Conservation (phyloP, 225 moss, liverwort and hornwort species). For the Marchantia polymorpha region DNA sequence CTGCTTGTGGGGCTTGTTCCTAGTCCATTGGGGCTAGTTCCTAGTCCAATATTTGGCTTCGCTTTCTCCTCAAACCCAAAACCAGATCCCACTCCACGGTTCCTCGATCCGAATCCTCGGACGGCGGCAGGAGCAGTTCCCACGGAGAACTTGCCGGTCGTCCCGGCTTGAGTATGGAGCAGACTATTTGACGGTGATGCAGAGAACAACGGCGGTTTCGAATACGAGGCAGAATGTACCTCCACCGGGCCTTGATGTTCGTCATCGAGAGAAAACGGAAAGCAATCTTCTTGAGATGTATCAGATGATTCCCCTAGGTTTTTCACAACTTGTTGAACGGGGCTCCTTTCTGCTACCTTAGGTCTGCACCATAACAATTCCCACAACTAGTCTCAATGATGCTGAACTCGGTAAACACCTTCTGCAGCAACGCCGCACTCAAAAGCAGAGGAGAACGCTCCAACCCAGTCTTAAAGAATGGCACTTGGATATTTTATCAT, state of each 20-base stretch:
- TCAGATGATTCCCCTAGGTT: conserved; percentile 66
- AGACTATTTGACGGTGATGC: conserved; percentile 59
- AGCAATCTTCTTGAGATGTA: conserved; percentile 72
- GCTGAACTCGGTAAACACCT: background rate
- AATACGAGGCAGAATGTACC: conserved; percentile 39
- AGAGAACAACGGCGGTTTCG: conserved; percentile 55
- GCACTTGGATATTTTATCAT: no score
- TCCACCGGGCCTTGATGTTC: conserved; percentile 65
- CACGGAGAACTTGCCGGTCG: conserved; percentile 38
- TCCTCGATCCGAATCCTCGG: conserved; percentile 52
- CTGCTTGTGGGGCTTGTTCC: conserved; percentile 40
- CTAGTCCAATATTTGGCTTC: conserved; percentile 47
- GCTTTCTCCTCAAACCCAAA: conserved; percentile 55
- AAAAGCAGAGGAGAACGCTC: background rate
- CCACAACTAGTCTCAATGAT: background rate
- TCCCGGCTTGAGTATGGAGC: conserved; percentile 58
- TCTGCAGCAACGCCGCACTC: background rate
- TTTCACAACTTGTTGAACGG: conserved; percentile 39
- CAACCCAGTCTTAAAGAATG: no score
- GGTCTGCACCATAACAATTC: conserved; percentile 42
- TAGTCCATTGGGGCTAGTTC: conserved; percentile 33
- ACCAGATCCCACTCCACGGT: conserved; percentile 40
- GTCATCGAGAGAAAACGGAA: conserved; percentile 80
- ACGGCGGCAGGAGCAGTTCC: conserved; percentile 57
- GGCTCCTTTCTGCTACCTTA: conserved; percentile 49